A percentile compares a stretch with the other conserved stretches of the same genome.
Evolutionary conservation across 306 rosid genomes (phyloP).

Genomic region (Pueraria montana): DNA sequence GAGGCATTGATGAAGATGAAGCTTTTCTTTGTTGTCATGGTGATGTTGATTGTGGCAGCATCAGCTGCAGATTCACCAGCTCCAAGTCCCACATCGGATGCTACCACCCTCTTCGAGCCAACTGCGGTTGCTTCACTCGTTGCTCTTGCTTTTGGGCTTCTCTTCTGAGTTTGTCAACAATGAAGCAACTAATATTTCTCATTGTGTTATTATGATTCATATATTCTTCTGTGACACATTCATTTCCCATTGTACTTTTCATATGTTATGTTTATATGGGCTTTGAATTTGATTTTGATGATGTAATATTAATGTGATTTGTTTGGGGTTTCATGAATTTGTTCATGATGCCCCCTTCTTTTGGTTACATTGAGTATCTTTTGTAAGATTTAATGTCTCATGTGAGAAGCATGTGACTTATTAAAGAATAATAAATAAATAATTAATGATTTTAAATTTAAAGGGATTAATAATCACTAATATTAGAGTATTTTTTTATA

Average conservation of each 20-base stretch:
- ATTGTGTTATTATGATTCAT: neutral
- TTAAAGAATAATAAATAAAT: no score
- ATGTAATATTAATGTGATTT: slow-evolving; percentile 22
- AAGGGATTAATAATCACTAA: no score
- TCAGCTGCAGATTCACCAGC: slow-evolving; percentile 51
- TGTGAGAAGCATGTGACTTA: no score
- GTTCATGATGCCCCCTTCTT: neutral
- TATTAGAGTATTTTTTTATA: no score
- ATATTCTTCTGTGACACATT: slow-evolving; percentile 11
- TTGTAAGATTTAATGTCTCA: no score
- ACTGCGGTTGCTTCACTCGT: slow-evolving; percentile 46
- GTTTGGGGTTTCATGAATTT: neutral
- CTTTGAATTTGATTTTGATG: neutral
- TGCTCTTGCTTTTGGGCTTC: slow-evolving; percentile 47
- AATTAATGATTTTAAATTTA: no score
- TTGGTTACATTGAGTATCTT: slow-evolving; percentile 1
- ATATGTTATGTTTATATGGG: neutral
- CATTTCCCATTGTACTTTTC: neutral
- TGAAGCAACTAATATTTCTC: neutral
- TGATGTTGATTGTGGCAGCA: slow-evolving; percentile 40
- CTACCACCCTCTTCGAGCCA: slow-evolving; percentile 48
- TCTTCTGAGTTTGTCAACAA: slow-evolving; percentile 29
- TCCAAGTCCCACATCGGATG: slow-evolving; percentile 64
- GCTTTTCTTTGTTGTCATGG: slow-evolving; percentile 22
- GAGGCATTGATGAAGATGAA: slow-evolving; percentile 49